phyloP scores from a whole-genome alignment of 23 red algal genomes.

The Gracilaria domingensis region DNA sequence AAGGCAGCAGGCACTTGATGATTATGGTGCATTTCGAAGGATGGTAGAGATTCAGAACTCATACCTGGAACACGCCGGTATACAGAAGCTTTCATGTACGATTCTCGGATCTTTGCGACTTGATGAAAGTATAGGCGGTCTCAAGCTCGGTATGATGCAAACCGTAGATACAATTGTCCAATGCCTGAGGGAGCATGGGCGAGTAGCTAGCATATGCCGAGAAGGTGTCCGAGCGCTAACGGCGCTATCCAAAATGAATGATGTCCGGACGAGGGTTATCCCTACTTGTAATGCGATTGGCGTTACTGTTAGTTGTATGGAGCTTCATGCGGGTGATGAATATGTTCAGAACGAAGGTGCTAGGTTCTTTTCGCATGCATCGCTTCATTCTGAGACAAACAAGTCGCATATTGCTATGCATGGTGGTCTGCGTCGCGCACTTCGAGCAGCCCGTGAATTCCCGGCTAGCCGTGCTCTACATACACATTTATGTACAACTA shows the following conservation, averaged over 20 bases:
- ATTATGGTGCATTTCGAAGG: constrained; percentile 28
- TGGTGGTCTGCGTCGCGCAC: constrained; percentile 46
- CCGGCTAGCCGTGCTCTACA: constrained; percentile 2
- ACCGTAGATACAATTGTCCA: constrained; percentile 22
- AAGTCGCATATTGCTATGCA: constrained; percentile 38
- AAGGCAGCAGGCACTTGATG: constrained; percentile 56
- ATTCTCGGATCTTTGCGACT: constrained; percentile 25
- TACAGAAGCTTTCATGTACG: constrained; percentile 11
- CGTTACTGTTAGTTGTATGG: constrained; percentile 22
- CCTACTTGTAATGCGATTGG: constrained; percentile 18
- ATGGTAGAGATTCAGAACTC: constrained; percentile 9
- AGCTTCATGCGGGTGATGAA: constrained; percentile 6
- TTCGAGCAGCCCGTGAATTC: constrained; percentile 24
- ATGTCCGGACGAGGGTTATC: constrained; percentile 19
- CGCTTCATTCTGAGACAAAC: constrained; percentile 39
- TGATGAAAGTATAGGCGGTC: constrained; percentile 1
- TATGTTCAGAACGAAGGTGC: constrained; percentile 16
- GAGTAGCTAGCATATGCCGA: background rate
- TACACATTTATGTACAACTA: constrained; percentile 32
- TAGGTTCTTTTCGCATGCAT: constrained; percentile 27
- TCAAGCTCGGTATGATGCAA: background rate
- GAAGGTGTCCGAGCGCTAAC: constrained; percentile 17
- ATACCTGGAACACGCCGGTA: background rate
- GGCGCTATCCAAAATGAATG: constrained; percentile 31
- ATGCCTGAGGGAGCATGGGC: constrained; percentile 7